Base-by-base conservation (phyloP, 2,329 filamentous ascomycete genomes). In the Escovopsis sp. region DNA sequence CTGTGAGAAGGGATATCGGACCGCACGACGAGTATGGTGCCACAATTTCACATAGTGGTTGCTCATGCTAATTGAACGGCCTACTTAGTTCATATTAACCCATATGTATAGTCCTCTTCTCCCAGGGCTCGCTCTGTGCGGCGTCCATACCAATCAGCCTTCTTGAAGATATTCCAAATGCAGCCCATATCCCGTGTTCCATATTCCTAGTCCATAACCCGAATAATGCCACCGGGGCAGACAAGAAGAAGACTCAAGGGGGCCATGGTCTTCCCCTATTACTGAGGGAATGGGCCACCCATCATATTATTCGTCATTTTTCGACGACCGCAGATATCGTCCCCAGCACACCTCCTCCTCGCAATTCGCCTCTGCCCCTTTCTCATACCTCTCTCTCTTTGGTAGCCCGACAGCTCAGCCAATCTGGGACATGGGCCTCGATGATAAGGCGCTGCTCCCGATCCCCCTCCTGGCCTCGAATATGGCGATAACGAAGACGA, bases 391-490 rank as follows among this genome's bases (percentile, higher is more conserved):
- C 28, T 32, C 11, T 32, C 28, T 38, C 33, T 39, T 36, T 34
- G 15, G 39, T 15, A 15, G 15, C 15, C 15, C 15, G 15, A 15
- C 15, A 15, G 15, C 15, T 12, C 30, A 38, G 18, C 42, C 26
- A 26, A 76, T 66, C 61, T 77, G 73, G 42, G 70, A 69, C 73
- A 77, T 77, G 42, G 73, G 73, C 26, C 59, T 62, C 28, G 59
- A 60, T 36, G 59, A 59, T 47, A 65, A 60, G 39, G 65, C 51
- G 28, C 67, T 68, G 12, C 68, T 64, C 41, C 64, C 61, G 11
- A 56, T 40, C 44, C 61, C 58, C 42, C 68, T 62, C 35, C 75
- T 69, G 51, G 70, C 67, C 45, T 70, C 68, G 46, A 65, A 62
- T 53, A 77, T 58, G 43, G 70, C 63, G 48, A 83, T 69, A 55